Evolutionary conservation across 768 basidiomycete species (phyloP), one percentile per base, ranked within the genome.

Genomic region (Albatrellus ellisii): DNA sequence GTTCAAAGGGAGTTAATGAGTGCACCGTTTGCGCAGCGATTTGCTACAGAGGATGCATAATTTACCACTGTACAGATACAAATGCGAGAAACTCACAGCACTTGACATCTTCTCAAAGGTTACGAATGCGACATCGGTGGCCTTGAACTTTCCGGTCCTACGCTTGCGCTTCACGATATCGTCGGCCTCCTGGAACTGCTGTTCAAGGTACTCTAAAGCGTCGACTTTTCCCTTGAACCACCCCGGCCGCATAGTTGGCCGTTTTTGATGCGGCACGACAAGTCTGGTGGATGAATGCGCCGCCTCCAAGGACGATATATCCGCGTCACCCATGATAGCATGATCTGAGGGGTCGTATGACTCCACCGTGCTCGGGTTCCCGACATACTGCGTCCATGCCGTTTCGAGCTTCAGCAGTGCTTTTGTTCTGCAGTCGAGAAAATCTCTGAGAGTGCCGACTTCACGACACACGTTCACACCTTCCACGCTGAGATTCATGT

Each of bases 101-200:
- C 80, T 82, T 1, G 87, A 84, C 77, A 92, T 87, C 55, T 88
- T 88, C 62, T 95, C 89, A 52, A 99, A 97, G 0, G 95, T 98
- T 15, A 98, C 85, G 54, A 98, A 99, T 0, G 90, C 95, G 24
- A 77, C 73, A 34, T 80, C 77, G 1, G 87, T 88, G 2, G 90
- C 70, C 51, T 72, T 79, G 57, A 88, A 92, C 52, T 73, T 81
- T 14, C 84, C 86, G 4, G 60, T 62, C 50, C 70, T 67, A 34
- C 94, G 67, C 54, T 79, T 69, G 54, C 72, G 77, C 59, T 76
- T 78, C 4, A 98, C 89, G 12, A 72, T 66, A 36, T 91, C 87
- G 56, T 98, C 90, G 2, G 82, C 79, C 40, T 79, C 75, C 46
- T 70, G 68, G 63, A 91, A 99, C 50, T 71, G 68, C 15, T 68